Evolutionary conservation across 495 filamentous ascomycete genomes (phyloP), one percentile per base, ranked within the genome.

Genomic region (Lasiosphaeria miniovina): DNA sequence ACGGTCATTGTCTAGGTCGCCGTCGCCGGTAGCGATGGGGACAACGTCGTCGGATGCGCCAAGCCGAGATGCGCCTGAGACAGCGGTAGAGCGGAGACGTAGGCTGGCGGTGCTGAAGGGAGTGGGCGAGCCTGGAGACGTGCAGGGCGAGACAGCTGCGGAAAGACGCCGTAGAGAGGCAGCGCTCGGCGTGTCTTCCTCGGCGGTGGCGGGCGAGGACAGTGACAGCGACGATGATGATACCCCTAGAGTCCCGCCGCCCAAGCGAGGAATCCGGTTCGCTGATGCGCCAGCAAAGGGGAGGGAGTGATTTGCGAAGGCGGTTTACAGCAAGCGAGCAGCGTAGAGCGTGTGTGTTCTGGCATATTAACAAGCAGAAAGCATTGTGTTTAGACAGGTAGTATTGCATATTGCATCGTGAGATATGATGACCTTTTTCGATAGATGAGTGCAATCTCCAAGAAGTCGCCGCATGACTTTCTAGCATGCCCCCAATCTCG

Each of bases 121-220:
- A 17, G 63, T 68, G 4, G 57, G 66, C 7, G 62, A 65, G 11
- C 7, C 55, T 24, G 61, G 55, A 3, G 70, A 70, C 15, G 84
- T 86, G 32, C 75, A 73, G 3, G 82, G 79, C 45, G 93, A 96
- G 72, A 96, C 91, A 4, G 84, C 89, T 0, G 93, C 91, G 0
- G 93, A 96, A 74, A 81, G 88, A 48, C 82, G 88, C 41, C 82
- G 92, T 61, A 86, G 93, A 71, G 84, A 95, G 56, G 93, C 90
- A 2, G 93, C 93, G 4, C 75, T 96, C n/a, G 91, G 91, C 17
- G 71, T 86, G 50, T 74, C 81, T 6, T 68, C 75, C 31, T 49
- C 55, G 6, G 52, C 56, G n/a, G 81, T 80, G 6, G 79, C 79
- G 14, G 81, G 79, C 15, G 82, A 80, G 15, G 86, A 88, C 51